Evolutionary conservation across 1,284 basidiomycete species (phyloP).

Genomic region (Mycosarcoma maydis): DNA sequence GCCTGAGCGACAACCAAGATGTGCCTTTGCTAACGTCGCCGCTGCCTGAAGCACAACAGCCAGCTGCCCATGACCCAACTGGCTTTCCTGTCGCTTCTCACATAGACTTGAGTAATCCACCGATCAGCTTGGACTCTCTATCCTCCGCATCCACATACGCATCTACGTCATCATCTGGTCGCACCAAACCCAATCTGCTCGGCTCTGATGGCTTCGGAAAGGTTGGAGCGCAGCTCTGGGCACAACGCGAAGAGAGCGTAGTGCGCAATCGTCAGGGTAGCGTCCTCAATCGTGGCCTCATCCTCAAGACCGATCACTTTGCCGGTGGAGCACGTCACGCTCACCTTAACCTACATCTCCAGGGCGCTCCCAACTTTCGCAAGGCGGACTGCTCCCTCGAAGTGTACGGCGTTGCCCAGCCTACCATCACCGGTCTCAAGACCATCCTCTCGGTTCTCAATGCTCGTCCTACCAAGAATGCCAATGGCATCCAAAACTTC

Average conservation of each 20-base stretch:
- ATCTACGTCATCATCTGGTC: slow-evolving; percentile 3
- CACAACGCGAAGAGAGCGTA: slow-evolving; percentile 68
- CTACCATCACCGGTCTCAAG: slow-evolving; percentile 88
- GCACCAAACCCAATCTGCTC: slow-evolving; percentile 27
- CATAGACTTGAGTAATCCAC: background rate
- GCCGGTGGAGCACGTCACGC: slow-evolving; percentile 43
- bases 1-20: slow-evolving; percentile 9
- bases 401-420: slow-evolving; percentile 76
- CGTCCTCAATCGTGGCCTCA: slow-evolving; percentile 87
- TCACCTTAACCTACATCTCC: slow-evolving; percentile 82
- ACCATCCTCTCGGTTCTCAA: slow-evolving; percentile 88
- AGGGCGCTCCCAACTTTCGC: slow-evolving; percentile 94
- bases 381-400: slow-evolving; percentile 71
- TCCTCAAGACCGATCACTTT: slow-evolving; percentile 79
- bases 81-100: slow-evolving; percentile 5
- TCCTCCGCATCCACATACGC: slow-evolving; percentile 8
- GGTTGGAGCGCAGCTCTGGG: slow-evolving; percentile 41
- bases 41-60: slow-evolving; percentile 25
- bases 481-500: slow-evolving; percentile 15
- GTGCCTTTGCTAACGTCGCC: slow-evolving; percentile 35
- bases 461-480: slow-evolving; percentile 41
- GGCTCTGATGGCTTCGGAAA: slow-evolving; percentile 41
- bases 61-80: background rate
- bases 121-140: slow-evolving; percentile 1
- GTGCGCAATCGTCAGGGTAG: slow-evolving; percentile 89